Evolutionary conservation across 805 yeast species (phyloP).

Genomic region (Metschnikowia anglica): DNA sequence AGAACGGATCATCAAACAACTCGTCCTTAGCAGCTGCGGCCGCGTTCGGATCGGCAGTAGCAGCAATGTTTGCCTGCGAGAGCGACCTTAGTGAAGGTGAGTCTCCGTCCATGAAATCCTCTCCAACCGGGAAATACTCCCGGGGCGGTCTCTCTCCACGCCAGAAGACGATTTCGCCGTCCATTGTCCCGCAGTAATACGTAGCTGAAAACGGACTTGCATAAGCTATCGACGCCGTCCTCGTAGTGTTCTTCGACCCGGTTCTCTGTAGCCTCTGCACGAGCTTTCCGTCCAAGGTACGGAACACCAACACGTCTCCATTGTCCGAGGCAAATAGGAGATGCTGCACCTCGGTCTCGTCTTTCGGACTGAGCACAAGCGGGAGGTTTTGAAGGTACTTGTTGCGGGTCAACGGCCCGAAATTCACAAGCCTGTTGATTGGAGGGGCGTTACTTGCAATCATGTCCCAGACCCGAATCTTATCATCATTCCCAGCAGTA

Average conservation of each 20-base stretch:
- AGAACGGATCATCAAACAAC: constrained; percentile 9
- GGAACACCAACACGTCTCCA: constrained; percentile 63
- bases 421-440: constrained; percentile 63
- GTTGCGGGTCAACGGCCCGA: constrained; percentile 76
- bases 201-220: constrained; percentile 45
- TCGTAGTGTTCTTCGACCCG: constrained; percentile 38
- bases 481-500: constrained; percentile 79
- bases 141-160: constrained; percentile 11
- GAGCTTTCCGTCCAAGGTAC: constrained; percentile 61
- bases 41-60: no score
- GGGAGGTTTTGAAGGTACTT: constrained; percentile 50
- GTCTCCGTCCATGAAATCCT: background rate
- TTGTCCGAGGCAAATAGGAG: constrained; percentile 72
- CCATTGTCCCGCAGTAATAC: constrained; percentile 61
- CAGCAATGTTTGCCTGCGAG: no score
- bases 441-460: constrained; percentile 37
- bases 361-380: constrained; percentile 49
- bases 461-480: constrained; percentile 76
- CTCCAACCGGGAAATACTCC: background rate
- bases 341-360: constrained; percentile 56
- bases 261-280: constrained; percentile 53
- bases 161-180: constrained; percentile 67
- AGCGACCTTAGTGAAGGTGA: no score
- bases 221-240: constrained; percentile 54
- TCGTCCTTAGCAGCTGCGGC: constrained; percentile 2